Conservation (phyloP, 2,329 filamentous ascomycete genomes). For the Aspergillus fumigatus region DNA sequence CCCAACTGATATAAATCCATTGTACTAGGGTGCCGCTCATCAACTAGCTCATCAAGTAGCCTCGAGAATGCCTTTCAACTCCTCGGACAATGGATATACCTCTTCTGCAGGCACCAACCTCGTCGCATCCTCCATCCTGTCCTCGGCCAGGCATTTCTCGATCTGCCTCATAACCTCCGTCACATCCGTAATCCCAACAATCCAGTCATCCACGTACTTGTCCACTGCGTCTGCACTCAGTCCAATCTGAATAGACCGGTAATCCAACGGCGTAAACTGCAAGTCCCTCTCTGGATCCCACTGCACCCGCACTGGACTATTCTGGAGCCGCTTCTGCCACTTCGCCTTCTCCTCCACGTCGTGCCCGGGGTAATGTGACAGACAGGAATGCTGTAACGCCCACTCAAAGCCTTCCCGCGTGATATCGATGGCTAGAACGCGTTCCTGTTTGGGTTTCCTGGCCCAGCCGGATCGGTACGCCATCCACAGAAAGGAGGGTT, state of each 20-base stretch:
- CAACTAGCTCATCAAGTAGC: no score
- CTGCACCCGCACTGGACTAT: slow-evolving; percentile 49
- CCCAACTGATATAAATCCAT: no score
- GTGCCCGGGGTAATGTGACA: slow-evolving; percentile 20
- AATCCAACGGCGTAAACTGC: slow-evolving; percentile 41
- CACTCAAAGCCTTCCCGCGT: slow-evolving; percentile 47
- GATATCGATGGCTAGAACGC: slow-evolving; percentile 56
- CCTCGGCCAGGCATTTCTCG: slow-evolving; percentile 30
- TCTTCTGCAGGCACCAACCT: no score
- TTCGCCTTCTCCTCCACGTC: slow-evolving; percentile 12
- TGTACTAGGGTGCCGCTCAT: no score
- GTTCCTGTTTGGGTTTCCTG: slow-evolving; percentile 51
- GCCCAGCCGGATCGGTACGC: slow-evolving; percentile 60
- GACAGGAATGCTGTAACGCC: slow-evolving; percentile 39
- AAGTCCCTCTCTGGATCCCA: slow-evolving; percentile 60
- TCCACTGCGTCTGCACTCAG: slow-evolving; percentile 46
- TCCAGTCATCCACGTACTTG: slow-evolving; percentile 49
- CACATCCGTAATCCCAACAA: slow-evolving; percentile 55
- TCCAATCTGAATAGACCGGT: slow-evolving; percentile 60
- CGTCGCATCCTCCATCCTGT: no score
- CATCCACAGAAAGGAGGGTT: slow-evolving; percentile 61
- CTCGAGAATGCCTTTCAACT: no score
- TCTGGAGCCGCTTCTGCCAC: slow-evolving; percentile 15
- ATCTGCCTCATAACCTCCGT: slow-evolving; percentile 49
- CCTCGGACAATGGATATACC: no score